These are phyloP conservation scores for Salix purpurea DNA, from an alignment of 345 rosid genomes.

Conservation along the genomic window DNA sequence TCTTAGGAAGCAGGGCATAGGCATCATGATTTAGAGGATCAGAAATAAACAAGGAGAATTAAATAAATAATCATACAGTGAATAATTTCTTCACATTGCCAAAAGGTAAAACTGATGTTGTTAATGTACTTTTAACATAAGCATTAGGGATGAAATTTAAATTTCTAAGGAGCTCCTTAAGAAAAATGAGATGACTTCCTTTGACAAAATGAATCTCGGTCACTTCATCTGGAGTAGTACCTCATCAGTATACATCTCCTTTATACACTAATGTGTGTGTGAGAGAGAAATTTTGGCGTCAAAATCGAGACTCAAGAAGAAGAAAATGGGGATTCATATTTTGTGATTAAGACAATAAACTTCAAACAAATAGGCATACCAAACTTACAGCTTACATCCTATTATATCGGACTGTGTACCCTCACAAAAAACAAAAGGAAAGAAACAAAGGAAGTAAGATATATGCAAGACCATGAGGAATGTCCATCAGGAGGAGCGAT, in stretches of 20 bases:
- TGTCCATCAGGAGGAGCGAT: neutral
- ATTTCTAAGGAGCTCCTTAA: neutral
- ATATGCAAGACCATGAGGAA: neutral
- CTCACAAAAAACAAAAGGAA: neutral
- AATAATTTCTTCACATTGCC: neutral
- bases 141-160: neutral
- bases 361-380: neutral
- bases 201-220: neutral
- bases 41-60: too few species aligned
- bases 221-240: neutral
- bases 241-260: neutral
- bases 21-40: too few species aligned
- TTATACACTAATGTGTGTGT: neutral
- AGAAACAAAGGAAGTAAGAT: neutral
- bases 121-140: neutral
- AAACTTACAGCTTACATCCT: neutral
- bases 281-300: neutral
- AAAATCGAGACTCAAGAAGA: neutral
- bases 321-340: neutral
- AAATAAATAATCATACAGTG: neutral
- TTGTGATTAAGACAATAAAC: neutral
- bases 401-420: neutral
- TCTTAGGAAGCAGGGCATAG: too few species aligned
- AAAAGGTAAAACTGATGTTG: neutral
- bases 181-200: neutral